These are phyloP conservation scores for Chaetomidium leptoderma DNA, from an alignment of 495 filamentous ascomycete species.

Conservation along the genomic window DNA sequence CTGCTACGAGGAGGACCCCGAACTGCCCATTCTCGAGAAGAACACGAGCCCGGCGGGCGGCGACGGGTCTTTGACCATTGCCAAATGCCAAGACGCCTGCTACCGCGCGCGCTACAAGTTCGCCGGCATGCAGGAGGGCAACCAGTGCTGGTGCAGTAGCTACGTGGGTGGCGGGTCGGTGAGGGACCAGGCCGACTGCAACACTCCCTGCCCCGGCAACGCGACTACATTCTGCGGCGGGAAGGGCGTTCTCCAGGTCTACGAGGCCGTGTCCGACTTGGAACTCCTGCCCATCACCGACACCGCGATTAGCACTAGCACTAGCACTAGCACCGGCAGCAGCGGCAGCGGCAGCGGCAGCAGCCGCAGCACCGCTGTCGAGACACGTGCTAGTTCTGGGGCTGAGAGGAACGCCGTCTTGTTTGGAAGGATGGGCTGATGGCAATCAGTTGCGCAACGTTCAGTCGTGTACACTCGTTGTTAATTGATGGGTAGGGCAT, in stretches of 20 bases:
- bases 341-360: constrained; percentile 3
- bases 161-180: constrained; percentile 23
- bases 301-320: background rate
- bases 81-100: constrained; percentile 19
- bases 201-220: constrained; percentile 28
- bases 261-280: constrained; percentile 14
- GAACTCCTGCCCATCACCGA: background rate
- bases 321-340: constrained; percentile 9
- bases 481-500: no score
- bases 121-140: constrained; percentile 24
- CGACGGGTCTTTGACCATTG: constrained; percentile 12
- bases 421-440: background rate
- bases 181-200: constrained; percentile 23
- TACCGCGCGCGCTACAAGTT: constrained; percentile 12
- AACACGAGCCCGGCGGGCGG: constrained; percentile 10
- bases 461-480: no score
- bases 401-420: background rate
- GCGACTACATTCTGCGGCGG: constrained; percentile 25
- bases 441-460: no score
- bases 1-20: constrained; percentile 20
- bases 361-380: background rate
- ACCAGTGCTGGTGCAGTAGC: constrained; percentile 31
- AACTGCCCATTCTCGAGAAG: constrained; percentile 11
- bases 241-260: constrained; percentile 20
- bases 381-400: background rate